These are phyloP conservation scores for Xylaria nigripes DNA, from an alignment of 495 filamentous ascomycete species.

Conservation along the genomic window DNA sequence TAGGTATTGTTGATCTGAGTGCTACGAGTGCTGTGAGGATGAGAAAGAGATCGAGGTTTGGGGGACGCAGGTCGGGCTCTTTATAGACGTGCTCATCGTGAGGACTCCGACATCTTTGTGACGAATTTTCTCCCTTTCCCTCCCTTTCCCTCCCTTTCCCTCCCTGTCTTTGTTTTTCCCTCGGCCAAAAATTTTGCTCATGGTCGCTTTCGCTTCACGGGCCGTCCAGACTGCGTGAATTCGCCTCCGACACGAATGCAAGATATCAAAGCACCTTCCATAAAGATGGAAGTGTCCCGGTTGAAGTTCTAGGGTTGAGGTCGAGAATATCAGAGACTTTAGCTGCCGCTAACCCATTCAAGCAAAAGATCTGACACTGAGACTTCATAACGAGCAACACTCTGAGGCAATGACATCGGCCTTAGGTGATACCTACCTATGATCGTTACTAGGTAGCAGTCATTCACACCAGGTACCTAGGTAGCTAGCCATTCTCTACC, in stretches of 20 bases:
- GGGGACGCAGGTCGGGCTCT: neutral
- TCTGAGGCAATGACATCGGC: neutral
- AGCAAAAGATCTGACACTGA: neutral
- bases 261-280: constrained; percentile 2
- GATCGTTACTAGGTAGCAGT: no score
- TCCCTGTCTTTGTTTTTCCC: neutral
- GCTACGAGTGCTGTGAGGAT: neutral
- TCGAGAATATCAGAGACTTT: neutral
- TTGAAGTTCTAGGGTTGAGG: neutral
- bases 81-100: constrained; percentile 5
- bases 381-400: neutral
- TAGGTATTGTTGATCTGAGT: neutral
- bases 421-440: no score
- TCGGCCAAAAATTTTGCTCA: neutral
- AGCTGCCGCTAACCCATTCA: neutral
- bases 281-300: constrained; percentile 3
- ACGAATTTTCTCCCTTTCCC: neutral
- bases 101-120: no score
- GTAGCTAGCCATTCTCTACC: no score
- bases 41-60: constrained; percentile 5
- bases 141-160: neutral
- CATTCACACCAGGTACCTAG: no score
- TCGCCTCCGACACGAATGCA: neutral
- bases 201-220: neutral
- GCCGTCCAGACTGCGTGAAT: neutral